Evolutionary conservation across 2,329 filamentous ascomycete species (phyloP), one percentile per base, ranked within the genome.

Genomic region (Tolypocladium tundrense): DNA sequence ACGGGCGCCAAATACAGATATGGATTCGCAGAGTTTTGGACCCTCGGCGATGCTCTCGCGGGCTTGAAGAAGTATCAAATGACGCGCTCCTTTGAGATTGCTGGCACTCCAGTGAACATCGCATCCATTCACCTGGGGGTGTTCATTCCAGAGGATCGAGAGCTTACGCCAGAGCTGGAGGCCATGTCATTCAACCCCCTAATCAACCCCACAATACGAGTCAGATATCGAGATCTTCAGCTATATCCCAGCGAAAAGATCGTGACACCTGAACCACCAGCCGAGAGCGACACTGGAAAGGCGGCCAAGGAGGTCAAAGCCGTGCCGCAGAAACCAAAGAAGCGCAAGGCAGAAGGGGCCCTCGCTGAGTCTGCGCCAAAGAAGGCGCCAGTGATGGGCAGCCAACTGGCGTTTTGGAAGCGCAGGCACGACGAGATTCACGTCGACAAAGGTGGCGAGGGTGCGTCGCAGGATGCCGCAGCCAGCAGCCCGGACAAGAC

Each of bases 101-200:
- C 86, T 0, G 90, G 87, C 3, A 87, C 85, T 62, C 82, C 85
- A 0, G 87, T 91, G 19, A 79, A 82, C 13, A 79, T 90, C 31
- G 87, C 83, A 50, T 91, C 88, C 63, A 91, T 92, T 43, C 90
- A 94, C 63, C 84, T 88, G n/a, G 90, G 90, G 6, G 89, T 94
- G 3, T 94, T 95, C 66, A 83, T 92, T 14, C 89, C 88, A 0
- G 86, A 88, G 50, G 78, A 88, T 54, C 81, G 86, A 55, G 78
- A 80, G 9, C 59, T 76, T 1, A 77, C 78, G 6, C 75, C 80
- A 0, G 80, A 80, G 21, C 81, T 78, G n/a, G 79, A 83, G 16
- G 77, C 74, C 52, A 85, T 86, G 68, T 88, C 86, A 0, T 92
- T 93, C 66, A 79, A 80, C 39, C 87, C 88, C 1, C 76, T 90